Base-by-base conservation (phyloP, 2,329 filamentous ascomycete genomes). In the Verticillium tricorpus region DNA sequence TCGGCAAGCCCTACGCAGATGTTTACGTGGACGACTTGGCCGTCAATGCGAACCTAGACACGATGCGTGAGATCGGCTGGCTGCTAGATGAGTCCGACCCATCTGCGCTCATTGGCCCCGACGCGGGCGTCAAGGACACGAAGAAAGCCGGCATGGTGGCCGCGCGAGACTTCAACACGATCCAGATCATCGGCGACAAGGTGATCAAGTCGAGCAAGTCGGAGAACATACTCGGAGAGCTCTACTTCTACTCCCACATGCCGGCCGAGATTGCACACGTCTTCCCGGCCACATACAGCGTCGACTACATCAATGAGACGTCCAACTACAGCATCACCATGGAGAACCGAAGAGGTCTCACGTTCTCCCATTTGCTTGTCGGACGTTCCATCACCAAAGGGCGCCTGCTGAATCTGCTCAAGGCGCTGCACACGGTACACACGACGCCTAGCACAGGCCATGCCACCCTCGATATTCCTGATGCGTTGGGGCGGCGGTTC, bases 231-330 rank as follows among this genome's bases (percentile, higher is more conserved):
- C 65, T 73, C 5, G 70, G 71, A 62, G 71, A 73, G 61, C 61
- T 73, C n/a, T 73, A 67, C 60, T 73, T 73, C 63, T 73, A 72
- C 63, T 67, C 69, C 9, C 71, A 72, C 59, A 67, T 72, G 66
- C 70, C 71, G 9, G 58, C 62, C 12, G 56, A 64, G 37, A 58
- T 72, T 5, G 58, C 63, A 1, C 55, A 61, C 25, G 62, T 68
- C 35, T 71, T 70, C 61, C 70, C 69, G 1, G 50, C 64, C 12
- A 61, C 71, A 19, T 70, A 69, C 61, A 64, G 60, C 58, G 68
- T 70, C 52, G 70, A 71, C 59, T 70, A 65, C 60, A 66, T 71
- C 58, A 57, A 63, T 14, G 66, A 69, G 39, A 71, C 70, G 5
- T 25, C 61, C 15, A 69, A 66, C n/a, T 71, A 69, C 57, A 70